Conservation (phyloP, 805 yeast species). For the Blastobotrys peoriensis region DNA sequence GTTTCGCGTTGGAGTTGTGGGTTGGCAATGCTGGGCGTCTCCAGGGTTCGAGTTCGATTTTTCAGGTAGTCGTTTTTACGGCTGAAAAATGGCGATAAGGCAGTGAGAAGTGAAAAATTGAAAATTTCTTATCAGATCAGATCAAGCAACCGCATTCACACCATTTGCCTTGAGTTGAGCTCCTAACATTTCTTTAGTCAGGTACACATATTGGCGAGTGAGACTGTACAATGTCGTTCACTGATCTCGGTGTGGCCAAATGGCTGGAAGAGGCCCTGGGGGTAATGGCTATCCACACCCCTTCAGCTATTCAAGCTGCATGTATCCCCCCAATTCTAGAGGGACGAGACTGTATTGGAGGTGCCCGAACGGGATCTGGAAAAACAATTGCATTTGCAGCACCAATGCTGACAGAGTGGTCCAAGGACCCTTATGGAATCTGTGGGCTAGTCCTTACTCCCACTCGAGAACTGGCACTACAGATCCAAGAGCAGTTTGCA, state of each 20-base stretch:
- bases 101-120: too few relatives aligned
- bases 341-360: conserved; percentile 93
- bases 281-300: conserved; percentile 76
- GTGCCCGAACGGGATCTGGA: conserved; percentile 98
- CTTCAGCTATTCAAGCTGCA: conserved; percentile 80
- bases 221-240: conserved; percentile 35
- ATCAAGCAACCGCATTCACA: too few relatives aligned
- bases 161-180: too few relatives aligned
- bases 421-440: conserved; percentile 90
- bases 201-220: too few relatives aligned
- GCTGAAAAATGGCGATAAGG: too few relatives aligned
- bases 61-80: too few relatives aligned
- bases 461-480: conserved; percentile 83
- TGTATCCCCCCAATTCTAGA: conserved; percentile 81
- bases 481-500: conserved; percentile 92
- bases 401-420: conserved; percentile 94
- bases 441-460: conserved; percentile 89
- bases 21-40: too few relatives aligned
- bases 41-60: too few relatives aligned
- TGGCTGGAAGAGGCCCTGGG: conserved; percentile 80
- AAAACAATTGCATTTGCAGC: conserved; percentile 96
- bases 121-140: too few relatives aligned
- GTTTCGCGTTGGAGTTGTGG: too few relatives aligned
- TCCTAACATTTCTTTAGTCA: too few relatives aligned
- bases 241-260: conserved; percentile 65